These are phyloP conservation scores for Phytopythium chamaehyphon DNA, from an alignment of 352 stramenopile species.

Conservation along the genomic window DNA sequence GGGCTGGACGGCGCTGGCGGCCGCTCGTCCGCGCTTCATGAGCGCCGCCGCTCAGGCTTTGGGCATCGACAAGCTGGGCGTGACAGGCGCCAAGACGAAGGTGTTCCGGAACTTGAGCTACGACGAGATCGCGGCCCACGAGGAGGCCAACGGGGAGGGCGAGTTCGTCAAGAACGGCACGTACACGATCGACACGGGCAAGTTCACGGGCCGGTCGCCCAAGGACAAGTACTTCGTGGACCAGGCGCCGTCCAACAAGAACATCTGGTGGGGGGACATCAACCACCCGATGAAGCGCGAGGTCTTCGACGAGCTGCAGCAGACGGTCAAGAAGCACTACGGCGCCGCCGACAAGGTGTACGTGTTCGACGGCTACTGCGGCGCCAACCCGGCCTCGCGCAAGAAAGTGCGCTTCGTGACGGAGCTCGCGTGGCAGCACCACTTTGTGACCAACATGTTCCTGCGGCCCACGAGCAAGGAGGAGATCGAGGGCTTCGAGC, in stretches of 20 bases:
- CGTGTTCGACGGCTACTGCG: conserved; percentile 96
- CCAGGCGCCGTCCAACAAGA: conserved; percentile 87
- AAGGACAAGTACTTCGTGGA: conserved; percentile 99
- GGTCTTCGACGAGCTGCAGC: conserved; percentile 96
- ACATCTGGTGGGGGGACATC: conserved; percentile 97
- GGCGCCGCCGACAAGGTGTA: conserved; percentile 91
- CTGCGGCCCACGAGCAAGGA: conserved; percentile 75
- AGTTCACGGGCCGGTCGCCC: conserved; percentile 97
- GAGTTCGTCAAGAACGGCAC: conserved; percentile 89
- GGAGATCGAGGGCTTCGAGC: conserved; percentile 92
- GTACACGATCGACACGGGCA: conserved; percentile 97
- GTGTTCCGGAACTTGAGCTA: conserved; percentile 97
- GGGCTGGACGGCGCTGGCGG: conserved; percentile 23
- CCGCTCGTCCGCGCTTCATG: conserved; percentile 30
- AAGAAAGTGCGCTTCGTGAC: conserved; percentile 98
- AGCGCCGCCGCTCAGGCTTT: conserved; percentile 44
- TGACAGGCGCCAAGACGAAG: conserved; percentile 86
- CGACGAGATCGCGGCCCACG: conserved; percentile 93
- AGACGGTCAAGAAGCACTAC: conserved; percentile 93
- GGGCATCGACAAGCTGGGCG: conserved; percentile 87
- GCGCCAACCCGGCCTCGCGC: conserved; percentile 88
- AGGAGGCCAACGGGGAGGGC: conserved; percentile 93
- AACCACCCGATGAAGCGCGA: conserved; percentile 93
- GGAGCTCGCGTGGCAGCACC: conserved; percentile 97
- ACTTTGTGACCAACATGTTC: conserved; percentile 98